phyloP scores from a whole-genome alignment of 2,329 filamentous ascomycete species.

The Ascochyta rabiei region DNA sequence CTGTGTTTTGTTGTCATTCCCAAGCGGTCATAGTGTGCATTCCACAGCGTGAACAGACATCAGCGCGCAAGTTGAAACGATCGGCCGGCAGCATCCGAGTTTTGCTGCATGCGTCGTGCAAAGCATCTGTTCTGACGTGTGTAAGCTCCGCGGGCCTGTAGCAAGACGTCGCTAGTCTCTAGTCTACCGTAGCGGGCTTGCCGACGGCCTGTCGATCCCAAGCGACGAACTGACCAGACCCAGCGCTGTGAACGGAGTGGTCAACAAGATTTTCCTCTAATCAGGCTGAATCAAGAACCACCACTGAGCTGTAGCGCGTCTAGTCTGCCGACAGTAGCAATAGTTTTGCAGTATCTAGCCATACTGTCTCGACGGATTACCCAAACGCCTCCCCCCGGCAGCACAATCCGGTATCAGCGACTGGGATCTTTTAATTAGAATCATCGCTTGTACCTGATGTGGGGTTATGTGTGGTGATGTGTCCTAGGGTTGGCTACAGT shows the following conservation, averaged over 20 bases:
- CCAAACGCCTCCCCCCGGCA: neutral
- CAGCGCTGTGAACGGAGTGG: conserved; percentile 20
- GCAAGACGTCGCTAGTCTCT: conserved; percentile 14
- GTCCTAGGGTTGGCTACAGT: conserved; percentile 11
- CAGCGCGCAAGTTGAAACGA: conserved; percentile 27
- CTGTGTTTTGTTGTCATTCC: conserved; percentile 35
- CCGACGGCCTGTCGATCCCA: conserved; percentile 12
- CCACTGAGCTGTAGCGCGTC: conserved; percentile 16
- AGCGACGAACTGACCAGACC: conserved; percentile 6
- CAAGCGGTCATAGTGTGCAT: conserved; percentile 34
- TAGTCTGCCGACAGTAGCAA: conserved; percentile 16
- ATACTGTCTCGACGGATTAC: neutral
- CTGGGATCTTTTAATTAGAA: neutral
- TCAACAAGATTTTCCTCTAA: conserved; percentile 18
- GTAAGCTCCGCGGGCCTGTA: conserved; percentile 13
- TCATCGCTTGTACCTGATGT: neutral
- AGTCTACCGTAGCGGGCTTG: conserved; percentile 29
- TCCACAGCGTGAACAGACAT: conserved; percentile 23
- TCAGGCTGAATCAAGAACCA: conserved; percentile 10
- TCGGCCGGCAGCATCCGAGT: conserved; percentile 44
- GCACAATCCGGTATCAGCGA: neutral
- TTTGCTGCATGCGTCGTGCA: conserved; percentile 37
- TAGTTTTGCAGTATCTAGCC: neutral
- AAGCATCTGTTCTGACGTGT: conserved; percentile 23
- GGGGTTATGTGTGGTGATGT: conserved; percentile 4